These are phyloP conservation scores for Fusarium brachygibbosum DNA, from an alignment of 2,329 filamentous ascomycete species.

Conservation along the genomic window DNA sequence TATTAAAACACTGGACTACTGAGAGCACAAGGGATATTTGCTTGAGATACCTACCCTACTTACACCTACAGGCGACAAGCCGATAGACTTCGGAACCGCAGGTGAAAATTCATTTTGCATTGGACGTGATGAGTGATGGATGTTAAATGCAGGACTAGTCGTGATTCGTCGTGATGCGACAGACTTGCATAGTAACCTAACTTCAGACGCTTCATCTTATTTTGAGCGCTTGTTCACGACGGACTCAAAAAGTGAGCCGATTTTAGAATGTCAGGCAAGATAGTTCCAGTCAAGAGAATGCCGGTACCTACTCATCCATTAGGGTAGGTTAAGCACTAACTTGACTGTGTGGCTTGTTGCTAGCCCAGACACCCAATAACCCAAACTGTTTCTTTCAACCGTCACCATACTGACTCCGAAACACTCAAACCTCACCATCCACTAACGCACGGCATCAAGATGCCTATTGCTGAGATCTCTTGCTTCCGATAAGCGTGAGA, in stretches of 20 bases:
- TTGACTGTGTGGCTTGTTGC: slow-evolving; percentile 19
- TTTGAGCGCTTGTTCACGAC: slow-evolving; percentile 14
- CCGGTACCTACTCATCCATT: slow-evolving; percentile 1
- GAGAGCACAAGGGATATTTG: neutral
- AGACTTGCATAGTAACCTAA: neutral
- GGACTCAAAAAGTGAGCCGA: slow-evolving; percentile 14
- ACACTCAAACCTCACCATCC: slow-evolving; percentile 19
- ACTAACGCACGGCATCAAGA: slow-evolving; percentile 22
- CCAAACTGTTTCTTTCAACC: slow-evolving; percentile 6
- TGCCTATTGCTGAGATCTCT: slow-evolving; percentile 1
- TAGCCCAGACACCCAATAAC: too few species aligned
- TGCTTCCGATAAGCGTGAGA: slow-evolving; percentile 24
- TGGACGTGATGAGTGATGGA: neutral
- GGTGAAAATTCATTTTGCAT: neutral
- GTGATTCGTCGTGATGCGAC: neutral
- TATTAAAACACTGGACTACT: neutral
- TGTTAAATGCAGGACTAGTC: neutral
- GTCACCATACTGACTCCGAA: slow-evolving; percentile 8
- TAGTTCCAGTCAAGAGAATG: neutral
- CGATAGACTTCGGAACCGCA: neutral
- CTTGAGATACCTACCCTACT: too few species aligned
- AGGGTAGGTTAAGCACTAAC: slow-evolving; percentile 15
- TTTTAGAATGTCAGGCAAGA: neutral
- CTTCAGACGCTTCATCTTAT: slow-evolving; percentile 23
- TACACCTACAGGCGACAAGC: neutral